Conservation (phyloP, 768 basidiomycete species). For the Mycena pura region DNA sequence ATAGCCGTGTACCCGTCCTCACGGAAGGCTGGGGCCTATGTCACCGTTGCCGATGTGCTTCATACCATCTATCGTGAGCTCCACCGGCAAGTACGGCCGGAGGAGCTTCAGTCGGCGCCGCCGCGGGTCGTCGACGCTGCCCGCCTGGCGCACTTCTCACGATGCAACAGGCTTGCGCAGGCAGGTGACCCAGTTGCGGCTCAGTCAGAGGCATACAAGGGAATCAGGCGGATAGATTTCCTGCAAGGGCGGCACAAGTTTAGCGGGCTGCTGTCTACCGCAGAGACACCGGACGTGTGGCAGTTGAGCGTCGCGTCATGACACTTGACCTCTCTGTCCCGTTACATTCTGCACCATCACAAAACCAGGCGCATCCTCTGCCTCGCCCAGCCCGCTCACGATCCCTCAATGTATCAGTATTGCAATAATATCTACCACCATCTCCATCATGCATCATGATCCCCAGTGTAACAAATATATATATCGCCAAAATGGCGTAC, state of each 20-base stretch:
- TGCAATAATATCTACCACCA: too few relatives aligned
- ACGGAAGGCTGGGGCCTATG: constrained; percentile 24
- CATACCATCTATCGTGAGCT: constrained; percentile 46
- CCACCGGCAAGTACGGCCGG: constrained; percentile 37
- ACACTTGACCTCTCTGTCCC: neutral
- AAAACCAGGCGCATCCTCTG: neutral
- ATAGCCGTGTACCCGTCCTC: constrained; percentile 29
- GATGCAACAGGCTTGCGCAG: constrained; percentile 35
- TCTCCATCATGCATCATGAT: too few relatives aligned
- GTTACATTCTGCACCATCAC: neutral
- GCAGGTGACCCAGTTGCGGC: constrained; percentile 28
- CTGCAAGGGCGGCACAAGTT: constrained; percentile 44
- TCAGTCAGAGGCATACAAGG: constrained; percentile 43
- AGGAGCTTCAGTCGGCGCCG: constrained; percentile 43
- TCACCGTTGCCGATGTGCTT: constrained; percentile 50
- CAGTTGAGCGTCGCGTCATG: constrained; percentile 27
- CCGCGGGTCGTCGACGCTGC: constrained; percentile 34
- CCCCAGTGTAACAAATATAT: too few relatives aligned
- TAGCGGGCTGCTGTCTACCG: constrained; percentile 43
- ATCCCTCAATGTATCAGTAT: constrained; percentile 20
- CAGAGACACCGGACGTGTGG: constrained; percentile 39
- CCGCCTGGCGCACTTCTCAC: constrained; percentile 40
- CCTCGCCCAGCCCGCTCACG: constrained; percentile 5
- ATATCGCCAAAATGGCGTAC: too few relatives aligned
- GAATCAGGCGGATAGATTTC: constrained; percentile 55